Evolutionary conservation across 306 rosid species (phyloP), one percentile per base, ranked within the genome.

Genomic region (Vigna unguiculata): DNA sequence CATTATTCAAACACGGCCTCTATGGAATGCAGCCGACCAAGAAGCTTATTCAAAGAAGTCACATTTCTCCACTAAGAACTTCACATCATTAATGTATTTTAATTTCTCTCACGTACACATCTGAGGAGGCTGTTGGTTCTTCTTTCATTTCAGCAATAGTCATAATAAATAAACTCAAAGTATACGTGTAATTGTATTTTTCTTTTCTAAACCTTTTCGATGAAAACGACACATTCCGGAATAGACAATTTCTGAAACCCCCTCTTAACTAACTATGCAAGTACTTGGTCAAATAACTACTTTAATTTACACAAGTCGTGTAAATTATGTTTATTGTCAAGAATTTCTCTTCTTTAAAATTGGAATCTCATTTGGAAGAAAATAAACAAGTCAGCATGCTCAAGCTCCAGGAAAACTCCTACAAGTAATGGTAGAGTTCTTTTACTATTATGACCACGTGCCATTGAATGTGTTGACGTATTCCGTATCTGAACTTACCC

Each of bases 1-100:
- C 74, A 65, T 82, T 55, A 72, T 67, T 72, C 77, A 72, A 68
- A 72, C 72, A 65, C 21, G 8, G 15, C 19, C 40, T 41, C 24
- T 4, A 28, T 15, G 21, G 14, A 72, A 66, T 80, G 69, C 48
- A 53, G 83, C 19, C 61, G 14, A 75, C 15, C 28, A 62, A 65
- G 30, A 45, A 66, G 54, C 55, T 46, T 19, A 64, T 73, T 34
- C 62, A 80, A 74, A 19, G 9, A 67, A 81, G 19, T 46, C 76
- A 28, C 30, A 0, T 58, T 38, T 20, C 32, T 16, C 20, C 54
- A 63, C 54, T 22, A 15, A 52, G 9, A 71, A 51, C 41, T 62
- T 67, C 53, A 57, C 78, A 79, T 25, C 78, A 63, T 53, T 21
- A 5, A 11, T 66, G 48, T 67, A 40, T 67, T 40, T n/a, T 24